These are phyloP conservation scores for Ceratobasidium papillatum DNA, from an alignment of 1,284 basidiomycete genomes.

Conservation along the genomic window DNA sequence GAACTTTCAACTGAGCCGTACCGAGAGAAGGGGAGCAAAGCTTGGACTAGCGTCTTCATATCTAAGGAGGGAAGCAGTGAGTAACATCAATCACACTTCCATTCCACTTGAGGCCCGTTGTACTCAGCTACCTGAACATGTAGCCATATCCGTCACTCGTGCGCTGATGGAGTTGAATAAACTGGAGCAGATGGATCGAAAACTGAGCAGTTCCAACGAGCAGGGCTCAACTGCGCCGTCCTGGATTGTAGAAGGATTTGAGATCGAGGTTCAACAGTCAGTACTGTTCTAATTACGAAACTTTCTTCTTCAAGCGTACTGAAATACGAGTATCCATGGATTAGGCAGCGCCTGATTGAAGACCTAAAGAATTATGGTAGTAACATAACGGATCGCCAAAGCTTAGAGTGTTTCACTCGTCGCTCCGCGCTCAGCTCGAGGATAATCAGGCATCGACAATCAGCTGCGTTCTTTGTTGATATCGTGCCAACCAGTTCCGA, in stretches of 20 bases:
- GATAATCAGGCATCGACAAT: neutral
- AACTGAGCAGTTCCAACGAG: no score
- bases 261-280: slow-evolving; percentile 1
- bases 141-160: neutral
- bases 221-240: neutral
- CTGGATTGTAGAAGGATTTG: neutral
- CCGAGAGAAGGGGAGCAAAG: neutral
- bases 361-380: neutral
- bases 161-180: neutral
- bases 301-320: neutral
- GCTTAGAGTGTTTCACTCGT: neutral
- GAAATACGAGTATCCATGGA: no score
- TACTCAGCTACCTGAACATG: neutral
- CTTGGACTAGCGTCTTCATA: neutral
- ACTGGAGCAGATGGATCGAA: neutral
- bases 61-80: neutral
- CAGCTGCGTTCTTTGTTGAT: neutral
- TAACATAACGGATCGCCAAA: neutral
- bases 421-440: neutral
- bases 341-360: neutral
- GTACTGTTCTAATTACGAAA: neutral
- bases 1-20: neutral
- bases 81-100: no score
- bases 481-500: neutral
- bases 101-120: no score